Percentiles rank a stretch among this genome's conserved stretches.
Conservation (phyloP, 495 filamentous ascomycete species). For the Amphirosellinia nigrospora region DNA sequence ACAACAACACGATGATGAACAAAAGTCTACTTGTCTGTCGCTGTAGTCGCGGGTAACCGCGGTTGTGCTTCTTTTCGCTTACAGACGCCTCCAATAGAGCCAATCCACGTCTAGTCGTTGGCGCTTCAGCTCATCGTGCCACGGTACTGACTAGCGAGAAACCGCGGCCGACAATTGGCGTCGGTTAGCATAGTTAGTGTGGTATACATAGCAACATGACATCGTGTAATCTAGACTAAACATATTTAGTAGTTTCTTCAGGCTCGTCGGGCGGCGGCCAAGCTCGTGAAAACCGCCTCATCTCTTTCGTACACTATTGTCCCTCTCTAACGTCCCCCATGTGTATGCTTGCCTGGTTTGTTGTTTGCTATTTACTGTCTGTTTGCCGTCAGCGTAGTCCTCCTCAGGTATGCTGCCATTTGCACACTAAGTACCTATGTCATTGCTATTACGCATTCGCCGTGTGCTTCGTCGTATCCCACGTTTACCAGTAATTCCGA, state of each 20-base stretch:
- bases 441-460: not conserved
- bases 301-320: too few relatives aligned
- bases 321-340: not conserved
- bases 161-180: not conserved
- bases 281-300: not conserved
- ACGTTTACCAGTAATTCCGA: slow-evolving; percentile 12
- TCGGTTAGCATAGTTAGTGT: not conserved
- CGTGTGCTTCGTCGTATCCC: not conserved
- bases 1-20: not conserved
- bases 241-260: too few relatives aligned
- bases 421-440: slow-evolving; percentile 8
- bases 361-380: not conserved
- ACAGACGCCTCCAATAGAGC: not conserved
- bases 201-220: too few relatives aligned
- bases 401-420: slow-evolving; percentile 3
- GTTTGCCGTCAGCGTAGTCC: not conserved
- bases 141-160: not conserved
- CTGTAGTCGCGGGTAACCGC: not conserved
- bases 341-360: not conserved
- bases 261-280: not conserved
- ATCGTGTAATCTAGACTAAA: not conserved
- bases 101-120: not conserved
- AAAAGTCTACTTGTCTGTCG: not conserved
- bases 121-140: slow-evolving; percentile 9
- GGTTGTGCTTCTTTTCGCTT: not conserved